A percentile compares a stretch with the other conserved stretches of the same genome.
phyloP scores from a whole-genome alignment of 768 basidiomycete genomes.

The Collybia sordida region DNA sequence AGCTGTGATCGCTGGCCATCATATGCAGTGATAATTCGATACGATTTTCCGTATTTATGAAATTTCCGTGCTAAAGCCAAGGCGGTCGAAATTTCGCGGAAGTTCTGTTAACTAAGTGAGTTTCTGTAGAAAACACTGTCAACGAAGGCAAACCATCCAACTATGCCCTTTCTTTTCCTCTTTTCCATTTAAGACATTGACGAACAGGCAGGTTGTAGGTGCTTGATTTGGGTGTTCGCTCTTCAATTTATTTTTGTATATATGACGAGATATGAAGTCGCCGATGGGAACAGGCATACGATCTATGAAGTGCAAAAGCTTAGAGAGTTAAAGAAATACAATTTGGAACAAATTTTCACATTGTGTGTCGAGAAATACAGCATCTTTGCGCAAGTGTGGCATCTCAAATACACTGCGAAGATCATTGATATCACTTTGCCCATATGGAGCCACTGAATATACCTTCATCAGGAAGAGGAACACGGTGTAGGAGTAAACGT shows the following conservation, averaged over 20 bases:
- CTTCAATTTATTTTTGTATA: constrained; percentile 55
- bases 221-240: constrained; percentile 39
- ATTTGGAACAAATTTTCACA: constrained; percentile 38
- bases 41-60: constrained; percentile 36
- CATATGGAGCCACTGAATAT: constrained; percentile 61
- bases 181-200: constrained; percentile 42
- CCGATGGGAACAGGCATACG: constrained; percentile 69
- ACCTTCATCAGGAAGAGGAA: constrained; percentile 13
- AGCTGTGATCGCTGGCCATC: constrained; percentile 62
- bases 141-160: constrained; percentile 29
- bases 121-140: background rate
- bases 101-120: constrained; percentile 42
- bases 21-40: constrained; percentile 72
- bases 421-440: constrained; percentile 47
- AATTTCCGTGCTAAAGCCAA: constrained; percentile 46
- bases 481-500: constrained; percentile 18
- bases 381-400: constrained; percentile 38
- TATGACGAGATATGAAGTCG: constrained; percentile 53
- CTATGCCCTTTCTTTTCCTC: constrained; percentile 31
- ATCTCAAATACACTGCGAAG: constrained; percentile 66
- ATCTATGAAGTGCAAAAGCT: constrained; percentile 25
- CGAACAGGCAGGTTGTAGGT: constrained; percentile 51
- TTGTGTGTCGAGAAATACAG: constrained; percentile 57
- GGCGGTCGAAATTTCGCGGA: constrained; percentile 45
- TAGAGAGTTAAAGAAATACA: background rate